These are phyloP conservation scores for Aspergillus carbonarius DNA, from an alignment of 2,329 filamentous ascomycete species.

Conservation along the genomic window DNA sequence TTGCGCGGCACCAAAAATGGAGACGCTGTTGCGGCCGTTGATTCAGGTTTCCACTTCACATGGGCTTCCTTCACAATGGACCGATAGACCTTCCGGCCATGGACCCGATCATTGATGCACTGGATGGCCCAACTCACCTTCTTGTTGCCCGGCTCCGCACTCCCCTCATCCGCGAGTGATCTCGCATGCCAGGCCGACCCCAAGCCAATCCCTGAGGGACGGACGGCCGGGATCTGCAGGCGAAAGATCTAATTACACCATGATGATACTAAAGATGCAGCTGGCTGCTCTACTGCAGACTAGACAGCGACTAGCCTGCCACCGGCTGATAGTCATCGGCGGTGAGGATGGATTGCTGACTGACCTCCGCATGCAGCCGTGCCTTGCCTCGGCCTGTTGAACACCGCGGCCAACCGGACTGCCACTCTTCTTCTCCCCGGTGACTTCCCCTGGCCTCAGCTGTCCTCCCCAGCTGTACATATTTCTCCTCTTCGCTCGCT, in stretches of 20 bases:
- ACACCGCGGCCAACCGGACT: slow-evolving; percentile 18
- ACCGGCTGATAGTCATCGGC: background rate
- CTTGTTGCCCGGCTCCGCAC: background rate
- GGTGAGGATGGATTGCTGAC: background rate
- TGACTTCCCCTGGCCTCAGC: background rate
- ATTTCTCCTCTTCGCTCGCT: slow-evolving; percentile 3
- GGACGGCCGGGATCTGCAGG: background rate
- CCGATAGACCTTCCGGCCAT: background rate
- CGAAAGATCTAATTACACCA: background rate
- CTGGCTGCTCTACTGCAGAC: background rate
- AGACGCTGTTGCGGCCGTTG: too few species aligned
- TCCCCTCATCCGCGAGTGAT: background rate
- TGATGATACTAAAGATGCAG: background rate
- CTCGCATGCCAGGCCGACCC: background rate
- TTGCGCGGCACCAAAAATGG: background rate
- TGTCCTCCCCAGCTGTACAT: background rate
- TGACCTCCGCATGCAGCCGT: slow-evolving; percentile 28
- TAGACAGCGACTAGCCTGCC: background rate
- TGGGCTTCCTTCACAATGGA: background rate
- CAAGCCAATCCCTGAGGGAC: background rate
- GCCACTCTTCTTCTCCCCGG: background rate
- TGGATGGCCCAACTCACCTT: background rate
- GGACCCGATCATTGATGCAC: background rate
- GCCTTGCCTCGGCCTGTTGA: slow-evolving; percentile 19
- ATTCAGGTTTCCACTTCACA: background rate